Evolutionary conservation across 2,329 filamentous ascomycete genomes (phyloP), one percentile per base, ranked within the genome.

Genomic region (Thielaviopsis populi): DNA sequence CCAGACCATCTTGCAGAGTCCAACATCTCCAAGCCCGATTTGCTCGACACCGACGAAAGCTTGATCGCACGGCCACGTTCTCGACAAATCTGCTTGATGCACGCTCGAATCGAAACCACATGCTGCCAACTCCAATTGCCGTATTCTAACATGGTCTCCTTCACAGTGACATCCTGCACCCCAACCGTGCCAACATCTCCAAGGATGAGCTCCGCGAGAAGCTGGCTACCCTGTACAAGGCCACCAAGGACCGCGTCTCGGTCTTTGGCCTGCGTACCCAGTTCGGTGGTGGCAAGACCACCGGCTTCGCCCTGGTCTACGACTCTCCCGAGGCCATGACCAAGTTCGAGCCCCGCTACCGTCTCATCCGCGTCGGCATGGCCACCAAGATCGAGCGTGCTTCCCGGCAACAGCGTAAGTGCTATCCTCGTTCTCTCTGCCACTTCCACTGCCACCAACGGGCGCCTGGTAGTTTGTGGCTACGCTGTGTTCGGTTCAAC

Each of bases 261-360:
- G 91, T 96, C 78, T 99, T 99, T 78, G 94, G 94, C 75, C 91
- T 99, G 79, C 89, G 90, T 79, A 99, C 94, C 73, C 92, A 97
- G 78, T 99, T 88, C 78, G 94, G 94, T 92, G 94, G 94, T 77
- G 94, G 94, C 84, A 99, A 99, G 88, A 96, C 89, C 79, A 97
- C 92, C 71, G 94, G 94, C 74, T 99, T 99, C 77, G 94, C 91
- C 71, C 90, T 97, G 74, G 84, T 99, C 82, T 99, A 99, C 86
- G 94, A 99, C 81, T 95, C 89, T 71, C 82, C 85, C 76, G 94
- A 99, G 84, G 90, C 91, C 74, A 87, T 99, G 87, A 96, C 96
- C 89, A 97, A 97, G 82, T 99, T 97, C 80, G 94, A 99, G 86
- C 94, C 94, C 74, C 87, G 88, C 80, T 96, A 96, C 88, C 87